These are phyloP conservation scores for Inga leiocalycina DNA, from an alignment of 306 rosid genomes.

Conservation along the genomic window DNA sequence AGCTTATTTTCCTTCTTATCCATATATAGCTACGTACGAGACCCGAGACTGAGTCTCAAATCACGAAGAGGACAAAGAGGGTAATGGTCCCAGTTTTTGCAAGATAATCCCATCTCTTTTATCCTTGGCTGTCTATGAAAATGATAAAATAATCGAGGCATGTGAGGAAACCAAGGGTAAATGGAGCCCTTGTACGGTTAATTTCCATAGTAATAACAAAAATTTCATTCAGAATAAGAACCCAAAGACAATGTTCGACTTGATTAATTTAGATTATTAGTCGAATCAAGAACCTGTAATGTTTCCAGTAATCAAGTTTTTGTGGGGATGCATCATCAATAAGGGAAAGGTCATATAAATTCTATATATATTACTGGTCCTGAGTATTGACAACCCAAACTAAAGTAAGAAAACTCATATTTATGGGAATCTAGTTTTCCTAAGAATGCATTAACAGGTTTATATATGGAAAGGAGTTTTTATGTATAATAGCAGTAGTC, in stretches of 20 bases:
- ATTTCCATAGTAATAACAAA: not conserved
- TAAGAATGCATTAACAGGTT: not conserved
- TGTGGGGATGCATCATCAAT: not conserved
- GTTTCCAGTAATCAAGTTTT: not conserved
- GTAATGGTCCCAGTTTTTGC: not conserved
- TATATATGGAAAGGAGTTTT: not conserved
- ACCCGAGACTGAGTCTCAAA: not conserved
- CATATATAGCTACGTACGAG: not conserved
- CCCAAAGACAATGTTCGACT: no score
- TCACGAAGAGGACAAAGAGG: not conserved
- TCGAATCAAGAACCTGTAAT: no score
- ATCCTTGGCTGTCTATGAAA: not conserved
- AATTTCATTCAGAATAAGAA: not conserved
- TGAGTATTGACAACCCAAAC: not conserved
- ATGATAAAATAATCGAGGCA: not conserved
- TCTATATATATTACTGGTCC: not conserved
- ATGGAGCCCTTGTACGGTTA: not conserved
- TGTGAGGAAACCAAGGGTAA: not conserved
- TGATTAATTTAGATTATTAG: no score
- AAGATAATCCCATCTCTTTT: constrained; percentile 11
- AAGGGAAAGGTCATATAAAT: not conserved
- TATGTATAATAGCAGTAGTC: not conserved
- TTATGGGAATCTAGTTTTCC: not conserved
- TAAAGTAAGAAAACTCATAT: not conserved
- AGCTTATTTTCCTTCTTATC: not conserved